phyloP scores from a whole-genome alignment of 352 stramenopile genomes.

The Globisporangium megalacanthum region DNA sequence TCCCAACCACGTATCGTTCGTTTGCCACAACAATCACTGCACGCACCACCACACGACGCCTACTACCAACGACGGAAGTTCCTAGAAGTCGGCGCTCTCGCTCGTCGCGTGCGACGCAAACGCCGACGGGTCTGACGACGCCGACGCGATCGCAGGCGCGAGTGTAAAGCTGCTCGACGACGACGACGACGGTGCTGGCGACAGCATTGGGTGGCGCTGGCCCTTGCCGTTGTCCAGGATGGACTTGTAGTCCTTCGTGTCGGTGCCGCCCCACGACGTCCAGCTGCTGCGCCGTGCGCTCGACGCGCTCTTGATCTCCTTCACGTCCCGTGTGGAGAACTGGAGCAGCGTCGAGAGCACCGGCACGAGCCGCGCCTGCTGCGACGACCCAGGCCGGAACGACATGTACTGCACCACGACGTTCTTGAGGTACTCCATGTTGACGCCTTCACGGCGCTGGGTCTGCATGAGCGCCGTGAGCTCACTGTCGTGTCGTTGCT shows the following conservation, averaged over 20 bases:
- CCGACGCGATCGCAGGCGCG: conserved; percentile 27
- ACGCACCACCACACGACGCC: neutral
- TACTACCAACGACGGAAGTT: conserved; percentile 1
- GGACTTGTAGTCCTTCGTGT: conserved; percentile 62
- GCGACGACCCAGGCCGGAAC: conserved; percentile 74
- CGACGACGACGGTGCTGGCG: conserved; percentile 8
- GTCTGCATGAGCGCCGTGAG: conserved; percentile 72
- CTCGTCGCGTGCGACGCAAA: conserved; percentile 19
- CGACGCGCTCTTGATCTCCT: conserved; percentile 66
- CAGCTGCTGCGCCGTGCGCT: conserved; percentile 58
- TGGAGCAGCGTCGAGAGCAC: conserved; percentile 84
- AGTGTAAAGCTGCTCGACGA: conserved; percentile 37
- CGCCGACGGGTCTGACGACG: conserved; percentile 25
- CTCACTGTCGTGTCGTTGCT: conserved; percentile 56
- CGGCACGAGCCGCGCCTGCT: conserved; percentile 70
- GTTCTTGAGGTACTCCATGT: conserved; percentile 91
- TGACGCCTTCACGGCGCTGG: conserved; percentile 79
- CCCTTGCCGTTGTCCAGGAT: conserved; percentile 30
- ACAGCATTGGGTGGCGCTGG: conserved; percentile 24
- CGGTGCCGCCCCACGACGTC: conserved; percentile 46
- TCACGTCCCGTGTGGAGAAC: conserved; percentile 69
- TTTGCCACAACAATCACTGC: neutral
- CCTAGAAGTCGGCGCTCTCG: conserved; percentile 73
- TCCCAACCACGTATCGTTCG: conserved; percentile 1
- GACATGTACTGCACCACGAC: conserved; percentile 90